Base-by-base conservation (phyloP, 495 filamentous ascomycete genomes). In the Podospora appendiculata region DNA sequence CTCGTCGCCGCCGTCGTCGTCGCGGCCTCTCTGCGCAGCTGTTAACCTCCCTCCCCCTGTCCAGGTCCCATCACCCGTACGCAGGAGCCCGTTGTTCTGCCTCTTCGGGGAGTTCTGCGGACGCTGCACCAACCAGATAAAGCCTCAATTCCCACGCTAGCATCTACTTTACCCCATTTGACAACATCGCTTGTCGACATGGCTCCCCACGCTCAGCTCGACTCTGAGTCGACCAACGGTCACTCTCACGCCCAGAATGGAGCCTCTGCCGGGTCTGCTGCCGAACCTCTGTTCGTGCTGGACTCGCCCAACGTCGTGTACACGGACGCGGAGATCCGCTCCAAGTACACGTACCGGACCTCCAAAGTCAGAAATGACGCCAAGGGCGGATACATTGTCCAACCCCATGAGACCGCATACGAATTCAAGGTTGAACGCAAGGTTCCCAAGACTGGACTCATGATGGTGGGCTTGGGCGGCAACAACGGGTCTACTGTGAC, bases 401-500 rank as follows among this genome's bases (percentile, higher is more conserved):
- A 81, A 41, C 93, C 93, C 58, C 88, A 89, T 77, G 85, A 95
- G 72, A 90, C 85, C 52, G 73, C 84, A 58, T 97, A 97, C 70
- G 83, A 96, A 76, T 97, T 98, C 88, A 95, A 95, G 80, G 87
- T 93, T 64, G 87, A 95, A 65, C 89, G 90, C 65, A 88, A 89
- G 69, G 80, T 96, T 40, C 88, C 88, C 70, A 96, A 95, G 79
- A 79, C 89, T 54, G 93, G 93, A 63, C 78, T 95, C 76, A 96
- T 98, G 93, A 81, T 98, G 64, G 94, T 97, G 55, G 93, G 93
- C 55, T 93, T 84, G 88, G 93, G 93, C 73, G 93, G 93, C 62
- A 98, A 98, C 84, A 97, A 98, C 67, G 93, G 93, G 62, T 86
- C 89, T 57, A 98, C 93, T 56, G 89, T 97, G 52, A 97, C 94